phyloP scores from a whole-genome alignment of 805 yeast species.

The Candida yuanshanica region DNA sequence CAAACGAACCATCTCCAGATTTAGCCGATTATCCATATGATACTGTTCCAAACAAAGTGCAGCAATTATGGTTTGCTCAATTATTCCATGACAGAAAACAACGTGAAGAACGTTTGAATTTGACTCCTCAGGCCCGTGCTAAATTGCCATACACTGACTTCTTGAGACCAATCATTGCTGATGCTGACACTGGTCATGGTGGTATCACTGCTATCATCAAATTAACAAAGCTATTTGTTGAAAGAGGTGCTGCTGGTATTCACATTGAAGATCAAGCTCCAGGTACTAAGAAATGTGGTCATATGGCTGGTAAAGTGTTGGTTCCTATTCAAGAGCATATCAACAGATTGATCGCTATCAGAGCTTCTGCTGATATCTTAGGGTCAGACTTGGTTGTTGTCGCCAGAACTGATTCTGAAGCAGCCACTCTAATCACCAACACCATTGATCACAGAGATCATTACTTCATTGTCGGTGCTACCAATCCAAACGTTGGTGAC shows the following conservation, averaged over 20 bases:
- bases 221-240: slow-evolving; percentile 91
- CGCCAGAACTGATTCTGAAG: slow-evolving; percentile 97
- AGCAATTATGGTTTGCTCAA: slow-evolving; percentile 95
- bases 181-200: slow-evolving; percentile 99
- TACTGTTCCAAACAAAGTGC: slow-evolving; percentile 97
- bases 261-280: slow-evolving; percentile 99
- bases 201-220: slow-evolving; percentile 95
- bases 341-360: slow-evolving; percentile 86
- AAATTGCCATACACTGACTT: slow-evolving; percentile 76
- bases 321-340: slow-evolving; percentile 98
- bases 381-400: slow-evolving; percentile 82
- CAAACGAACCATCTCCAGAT: slow-evolving; percentile 98
- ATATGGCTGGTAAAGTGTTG: slow-evolving; percentile 97
- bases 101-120: slow-evolving; percentile 54
- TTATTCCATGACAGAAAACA: slow-evolving; percentile 96
- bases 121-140: slow-evolving; percentile 59
- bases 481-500: slow-evolving; percentile 75
- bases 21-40: slow-evolving; percentile 98
- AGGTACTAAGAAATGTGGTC: slow-evolving; percentile 98
- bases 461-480: slow-evolving; percentile 83
- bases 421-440: slow-evolving; percentile 90
- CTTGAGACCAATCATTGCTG: slow-evolving; percentile 92
- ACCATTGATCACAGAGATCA: slow-evolving; percentile 95
- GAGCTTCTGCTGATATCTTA: slow-evolving; percentile 92
- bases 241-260: slow-evolving; percentile 98